Percentiles rank a stretch among this genome's conserved stretches.
Conservation (phyloP, 2,329 filamentous ascomycete genomes). For the Talaromyces rugulosus region DNA sequence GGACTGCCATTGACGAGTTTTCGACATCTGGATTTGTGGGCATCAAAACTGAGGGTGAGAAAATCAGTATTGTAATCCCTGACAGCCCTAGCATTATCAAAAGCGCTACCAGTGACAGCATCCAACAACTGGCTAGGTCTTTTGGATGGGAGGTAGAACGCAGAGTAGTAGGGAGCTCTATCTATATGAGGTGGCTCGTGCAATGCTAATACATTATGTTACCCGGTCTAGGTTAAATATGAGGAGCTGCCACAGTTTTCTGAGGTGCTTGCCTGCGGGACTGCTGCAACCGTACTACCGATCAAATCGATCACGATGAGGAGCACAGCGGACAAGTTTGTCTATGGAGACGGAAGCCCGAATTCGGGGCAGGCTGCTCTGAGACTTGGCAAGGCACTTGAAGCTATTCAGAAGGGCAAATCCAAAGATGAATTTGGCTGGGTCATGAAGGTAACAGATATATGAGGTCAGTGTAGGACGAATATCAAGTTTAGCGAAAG, state of each 20-base stretch:
- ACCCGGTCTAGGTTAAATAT: conserved; percentile 43
- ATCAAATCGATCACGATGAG: conserved; percentile 82
- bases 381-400: conserved; percentile 53
- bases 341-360: conserved; percentile 49
- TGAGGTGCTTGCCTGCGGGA: conserved; percentile 88
- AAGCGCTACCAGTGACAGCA: conserved; percentile 82
- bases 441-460: conserved; percentile 41
- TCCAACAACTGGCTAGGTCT: conserved; percentile 61
- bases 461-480: neutral
- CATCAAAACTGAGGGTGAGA: conserved; percentile 51
- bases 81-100: conserved; percentile 84
- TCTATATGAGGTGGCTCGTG: neutral
- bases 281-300: conserved; percentile 82
- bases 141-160: conserved; percentile 1
- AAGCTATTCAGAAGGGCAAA: conserved; percentile 81
- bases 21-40: conserved; percentile 91
- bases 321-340: conserved; percentile 52
- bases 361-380: conserved; percentile 65
- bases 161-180: neutral
- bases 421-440: conserved; percentile 72
- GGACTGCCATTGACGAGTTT: conserved; percentile 89
- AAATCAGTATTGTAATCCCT: conserved; percentile 72
- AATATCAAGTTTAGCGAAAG: neutral
- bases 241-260: conserved; percentile 59
- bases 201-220: neutral